Evolutionary conservation across 148 eudicot species (phyloP).

Genomic region (Rhododendron mucronatum): DNA sequence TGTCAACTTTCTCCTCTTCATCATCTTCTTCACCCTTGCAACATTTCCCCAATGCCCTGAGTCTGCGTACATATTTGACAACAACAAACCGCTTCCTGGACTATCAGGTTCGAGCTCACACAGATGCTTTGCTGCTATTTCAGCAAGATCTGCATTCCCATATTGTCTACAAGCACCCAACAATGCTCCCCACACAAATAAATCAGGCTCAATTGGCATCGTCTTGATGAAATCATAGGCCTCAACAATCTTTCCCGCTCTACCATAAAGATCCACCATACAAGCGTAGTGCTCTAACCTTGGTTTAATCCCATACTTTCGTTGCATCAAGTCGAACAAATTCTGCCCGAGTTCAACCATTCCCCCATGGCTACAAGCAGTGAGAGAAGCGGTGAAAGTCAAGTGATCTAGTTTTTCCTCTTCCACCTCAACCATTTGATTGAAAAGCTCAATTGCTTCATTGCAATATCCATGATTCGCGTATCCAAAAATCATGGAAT

Average conservation of each 20-base stretch:
- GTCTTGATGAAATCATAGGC: slow-evolving; percentile 53
- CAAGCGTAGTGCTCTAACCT: slow-evolving; percentile 88
- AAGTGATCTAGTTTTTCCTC: slow-evolving; percentile 55
- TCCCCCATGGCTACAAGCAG: slow-evolving; percentile 71
- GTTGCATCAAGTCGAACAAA: slow-evolving; percentile 54
- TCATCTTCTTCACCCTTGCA: slow-evolving; percentile 44
- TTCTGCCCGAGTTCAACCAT: slow-evolving; percentile 53
- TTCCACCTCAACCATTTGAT: slow-evolving; percentile 40
- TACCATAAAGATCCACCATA: slow-evolving; percentile 69
- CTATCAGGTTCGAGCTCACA: slow-evolving; percentile 70
- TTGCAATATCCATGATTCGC: slow-evolving; percentile 68
- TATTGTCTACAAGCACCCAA: slow-evolving; percentile 71
- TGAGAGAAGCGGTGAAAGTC: slow-evolving; percentile 76
- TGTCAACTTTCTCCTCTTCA: slow-evolving; percentile 46
- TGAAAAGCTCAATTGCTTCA: slow-evolving; percentile 64
- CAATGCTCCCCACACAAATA: slow-evolving; percentile 79
- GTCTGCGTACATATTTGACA: slow-evolving; percentile 61
- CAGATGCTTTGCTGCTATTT: slow-evolving; percentile 56
- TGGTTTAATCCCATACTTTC: slow-evolving; percentile 39
- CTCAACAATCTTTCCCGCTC: slow-evolving; percentile 57
- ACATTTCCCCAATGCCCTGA: slow-evolving; percentile 55
- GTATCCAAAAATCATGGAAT: slow-evolving; percentile 86
- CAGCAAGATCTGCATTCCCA: slow-evolving; percentile 57
- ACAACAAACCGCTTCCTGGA: slow-evolving; percentile 51
- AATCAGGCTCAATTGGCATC: slow-evolving; percentile 62